Evolutionary conservation across 768 basidiomycete genomes (phyloP), one percentile per base, ranked within the genome.

Genomic region (Collybia mongolica): DNA sequence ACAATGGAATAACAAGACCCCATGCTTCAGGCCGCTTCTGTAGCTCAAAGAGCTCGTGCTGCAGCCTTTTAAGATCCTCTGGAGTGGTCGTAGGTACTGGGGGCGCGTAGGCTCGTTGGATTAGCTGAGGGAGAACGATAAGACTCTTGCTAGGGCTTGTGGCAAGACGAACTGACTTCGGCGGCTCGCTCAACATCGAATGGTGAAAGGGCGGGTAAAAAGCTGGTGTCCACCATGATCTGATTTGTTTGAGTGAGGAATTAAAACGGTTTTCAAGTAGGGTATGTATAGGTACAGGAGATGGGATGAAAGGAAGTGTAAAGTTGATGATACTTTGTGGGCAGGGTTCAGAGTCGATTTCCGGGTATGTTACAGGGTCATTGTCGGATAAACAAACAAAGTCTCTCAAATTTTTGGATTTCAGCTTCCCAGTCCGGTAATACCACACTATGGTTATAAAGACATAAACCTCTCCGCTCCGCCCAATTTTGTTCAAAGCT

Each of bases 11-110:
- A 17, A 93, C 82, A 41, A 94, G 71, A 7, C 89, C 90, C 92
- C 90, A 94, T 2, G 89, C 89, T 58, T 89, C 88, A 14, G 79
- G 83, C 45, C 76, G 71, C 58, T 85, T 88, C 65, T 90, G 88
- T 9, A 90, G 78, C 53, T 88, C 85, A 54, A 86, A 87, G 4
- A 90, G 77, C 52, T 89, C 85, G 46, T 81, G 81, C 59, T 90
- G 88, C 5, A 85, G 70, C 18, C 76, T 74, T 24, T 82, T 81
- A 48, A 88, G 77, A 19, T 79, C 74, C 19, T 85, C 84, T 1
- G 83, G 74, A 28, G 79, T 76, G 0, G 80, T 67, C 6, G 65
- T 61, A 36, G 70, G 65, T 17, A 75, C 71, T 15, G 72, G 62
- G 8, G 83, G 80, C 19, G 80, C 71, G 54, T 88, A 87, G 6